Evolutionary conservation across 148 eudicot species (phyloP).

Genomic region (Limonium bicolor): DNA sequence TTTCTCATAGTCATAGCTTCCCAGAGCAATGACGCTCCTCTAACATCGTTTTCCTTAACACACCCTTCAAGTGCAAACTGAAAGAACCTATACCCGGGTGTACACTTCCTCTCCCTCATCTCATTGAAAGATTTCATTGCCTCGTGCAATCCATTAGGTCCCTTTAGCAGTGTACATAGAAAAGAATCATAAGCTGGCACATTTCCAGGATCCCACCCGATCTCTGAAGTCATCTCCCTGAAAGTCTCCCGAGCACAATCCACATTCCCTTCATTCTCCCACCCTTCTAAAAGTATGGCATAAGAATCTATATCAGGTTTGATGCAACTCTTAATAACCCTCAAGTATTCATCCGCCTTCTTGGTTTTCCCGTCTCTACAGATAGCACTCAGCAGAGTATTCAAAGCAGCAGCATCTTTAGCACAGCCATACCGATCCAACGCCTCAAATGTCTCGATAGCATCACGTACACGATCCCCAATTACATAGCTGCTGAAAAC

Average conservation of each 20-base stretch:
- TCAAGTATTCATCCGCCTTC: constrained; percentile 34
- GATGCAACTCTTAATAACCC: constrained; percentile 21
- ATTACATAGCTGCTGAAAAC: constrained; percentile 60
- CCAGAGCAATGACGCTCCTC: constrained; percentile 44
- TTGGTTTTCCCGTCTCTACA: constrained; percentile 40
- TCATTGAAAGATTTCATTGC: constrained; percentile 34
- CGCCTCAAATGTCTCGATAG: constrained; percentile 39
- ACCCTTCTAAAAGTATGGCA: constrained; percentile 77
- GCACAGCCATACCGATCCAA: constrained; percentile 53
- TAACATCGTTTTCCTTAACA: constrained; percentile 32
- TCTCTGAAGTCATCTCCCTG: constrained; percentile 41
- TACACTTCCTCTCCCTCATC: constrained; percentile 53
- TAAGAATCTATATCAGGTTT: constrained; percentile 47
- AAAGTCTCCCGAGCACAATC: constrained; percentile 36
- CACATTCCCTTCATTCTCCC: constrained; percentile 54
- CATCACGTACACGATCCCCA: constrained; percentile 34
- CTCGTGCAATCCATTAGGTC: constrained; percentile 38
- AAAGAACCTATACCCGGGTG: constrained; percentile 58
- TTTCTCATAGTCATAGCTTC: constrained; percentile 37
- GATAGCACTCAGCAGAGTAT: constrained; percentile 57
- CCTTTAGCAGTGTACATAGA: constrained; percentile 50
- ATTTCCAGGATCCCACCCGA: constrained; percentile 49
- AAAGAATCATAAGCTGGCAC: constrained; percentile 55
- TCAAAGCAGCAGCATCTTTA: constrained; percentile 44
- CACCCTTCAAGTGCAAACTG: constrained; percentile 48